These are phyloP conservation scores for Dorcoceras hygrometricum DNA, from an alignment of 257 asterid species.

Conservation along the genomic window DNA sequence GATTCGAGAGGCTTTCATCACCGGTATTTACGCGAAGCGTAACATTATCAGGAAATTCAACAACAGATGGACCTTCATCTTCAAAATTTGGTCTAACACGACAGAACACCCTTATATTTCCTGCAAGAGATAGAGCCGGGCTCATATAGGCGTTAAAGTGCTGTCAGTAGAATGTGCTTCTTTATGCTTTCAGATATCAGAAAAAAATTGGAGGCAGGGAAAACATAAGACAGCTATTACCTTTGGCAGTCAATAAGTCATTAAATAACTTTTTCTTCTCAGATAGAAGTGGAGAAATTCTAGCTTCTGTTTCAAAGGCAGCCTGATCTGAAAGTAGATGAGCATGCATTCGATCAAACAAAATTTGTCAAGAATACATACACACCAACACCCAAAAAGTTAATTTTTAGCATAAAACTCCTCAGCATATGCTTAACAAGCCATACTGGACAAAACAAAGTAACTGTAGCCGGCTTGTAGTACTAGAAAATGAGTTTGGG, in stretches of 20 bases:
- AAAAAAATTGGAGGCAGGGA: conserved; percentile 15
- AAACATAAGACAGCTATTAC: conserved; percentile 39
- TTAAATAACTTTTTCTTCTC: conserved; percentile 90
- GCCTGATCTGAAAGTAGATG: conserved; percentile 71
- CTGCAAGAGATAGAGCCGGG: conserved; percentile 47
- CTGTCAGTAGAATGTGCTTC: conserved; percentile 19
- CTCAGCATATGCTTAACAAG: conserved; percentile 8
- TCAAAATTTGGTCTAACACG: conserved; percentile 95
- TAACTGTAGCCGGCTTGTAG: conserved; percentile 14
- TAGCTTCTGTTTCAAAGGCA: conserved; percentile 91
- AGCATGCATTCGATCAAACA: conserved; percentile 25
- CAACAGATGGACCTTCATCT: conserved; percentile 80
- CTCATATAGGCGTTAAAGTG: conserved; percentile 27
- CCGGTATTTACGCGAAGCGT: conserved; percentile 74
- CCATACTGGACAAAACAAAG: conserved; percentile 16
- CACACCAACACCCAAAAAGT: not conserved
- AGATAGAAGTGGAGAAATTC: conserved; percentile 73
- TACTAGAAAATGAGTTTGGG: conserved; percentile 18
- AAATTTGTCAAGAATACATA: conserved; percentile 9
- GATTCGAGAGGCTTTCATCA: conserved; percentile 68
- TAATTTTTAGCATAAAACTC: conserved; percentile 10
- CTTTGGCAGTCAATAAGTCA: conserved; percentile 89
- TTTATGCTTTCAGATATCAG: conserved; percentile 15
- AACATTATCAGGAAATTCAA: conserved; percentile 86
- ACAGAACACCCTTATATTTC: conserved; percentile 86